Base-by-base conservation (phyloP, 352 stramenopile genomes). In the Globisporangium okanoganense region DNA sequence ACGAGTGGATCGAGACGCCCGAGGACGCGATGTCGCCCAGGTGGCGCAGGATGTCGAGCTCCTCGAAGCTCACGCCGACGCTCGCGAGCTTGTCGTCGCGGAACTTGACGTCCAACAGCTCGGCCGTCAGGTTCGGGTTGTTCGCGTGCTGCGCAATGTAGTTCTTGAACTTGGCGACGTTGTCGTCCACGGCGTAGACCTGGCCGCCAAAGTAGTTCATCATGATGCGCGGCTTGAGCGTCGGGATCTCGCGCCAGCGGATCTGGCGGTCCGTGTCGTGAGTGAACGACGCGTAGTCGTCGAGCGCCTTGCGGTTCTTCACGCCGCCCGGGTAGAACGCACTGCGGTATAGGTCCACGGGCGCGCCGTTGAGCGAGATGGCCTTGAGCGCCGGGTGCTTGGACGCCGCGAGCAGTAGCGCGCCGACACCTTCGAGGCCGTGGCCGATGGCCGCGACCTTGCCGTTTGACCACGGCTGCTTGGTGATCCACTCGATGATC, bases 121-220 rank as follows among this genome's bases (percentile, higher is more conserved):
- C 82, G 0, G 67, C 50, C 12, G 66, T 65, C 16, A 90, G 55
- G 64, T 91, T 72, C 18, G 77, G 66, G 64, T 94, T 94, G 24
- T 80, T 73, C 0, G 29, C 60, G 60, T 94, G 85, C 61, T 91
- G 69, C 49, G 77, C 55, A 31, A 91, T 77, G 71, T 87, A 83
- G 44, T 77, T 70, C 40, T 76, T 62, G 56, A 92, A 76, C 65
- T 90, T 87, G 7, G 75, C 72, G 12, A 76, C 67, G 64, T 89
- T 74, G 38, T 87, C 72, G 58, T 94, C 76, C 57, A 94, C 85
- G n/a, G 71, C 72, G 70, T 90, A 90, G n/a, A 94, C 76, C 61
- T 86, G 82, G 24, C 85, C 85, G 52, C 85, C 85, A 67, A 94
- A 94, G 65, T 90, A 72, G 51, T 89, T 90, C 69, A 94, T 86